These are phyloP conservation scores for Quercus agrifolia DNA, from an alignment of 306 rosid genomes.

Conservation along the genomic window DNA sequence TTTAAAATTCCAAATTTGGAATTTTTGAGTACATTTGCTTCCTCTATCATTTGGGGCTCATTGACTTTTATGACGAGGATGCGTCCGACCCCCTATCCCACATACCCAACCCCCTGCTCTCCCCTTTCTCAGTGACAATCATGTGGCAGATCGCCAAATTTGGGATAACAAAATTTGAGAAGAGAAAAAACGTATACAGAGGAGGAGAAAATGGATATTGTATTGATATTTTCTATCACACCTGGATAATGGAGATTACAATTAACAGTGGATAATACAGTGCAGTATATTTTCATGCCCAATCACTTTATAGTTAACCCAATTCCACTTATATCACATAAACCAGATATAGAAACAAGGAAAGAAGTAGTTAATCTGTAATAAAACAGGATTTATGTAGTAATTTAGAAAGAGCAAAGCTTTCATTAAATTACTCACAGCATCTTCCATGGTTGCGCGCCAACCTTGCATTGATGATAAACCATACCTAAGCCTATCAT, in stretches of 20 bases:
- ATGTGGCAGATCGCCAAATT: too few species aligned
- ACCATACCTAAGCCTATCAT: constrained; percentile 65
- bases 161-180: too few species aligned
- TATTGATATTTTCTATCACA: not conserved
- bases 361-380: not conserved
- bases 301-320: constrained; percentile 12
- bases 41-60: too few species aligned
- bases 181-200: too few species aligned
- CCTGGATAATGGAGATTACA: not conserved
- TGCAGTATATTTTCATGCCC: constrained; percentile 1
- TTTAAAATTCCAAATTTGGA: too few species aligned
- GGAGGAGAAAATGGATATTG: too few species aligned
- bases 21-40: too few species aligned
- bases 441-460: constrained; percentile 99
- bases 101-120: too few species aligned
- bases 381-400: constrained; percentile 6
- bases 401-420: constrained; percentile 8
- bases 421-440: constrained; percentile 62
- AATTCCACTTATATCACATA: not conserved
- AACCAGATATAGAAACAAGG: too few species aligned
- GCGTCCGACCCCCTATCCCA: too few species aligned
- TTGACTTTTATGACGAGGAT: too few species aligned
- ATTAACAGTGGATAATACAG: not conserved
- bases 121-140: too few species aligned
- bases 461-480: constrained; percentile 99